Evolutionary conservation across 495 filamentous ascomycete genomes (phyloP).

Genomic region (Xylaria intraflava): DNA sequence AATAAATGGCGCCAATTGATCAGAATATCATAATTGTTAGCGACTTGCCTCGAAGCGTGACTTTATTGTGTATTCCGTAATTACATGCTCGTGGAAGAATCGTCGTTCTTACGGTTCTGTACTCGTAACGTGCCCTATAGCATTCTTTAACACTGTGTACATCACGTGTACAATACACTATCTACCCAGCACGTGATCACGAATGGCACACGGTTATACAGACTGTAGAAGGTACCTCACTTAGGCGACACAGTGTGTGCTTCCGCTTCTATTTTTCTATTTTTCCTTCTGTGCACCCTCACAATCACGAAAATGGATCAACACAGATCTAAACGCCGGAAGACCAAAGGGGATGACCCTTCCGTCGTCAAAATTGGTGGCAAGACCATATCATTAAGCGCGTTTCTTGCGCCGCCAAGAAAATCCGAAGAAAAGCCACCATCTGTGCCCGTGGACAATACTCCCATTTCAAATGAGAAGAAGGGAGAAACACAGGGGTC

Average conservation of each 20-base stretch:
- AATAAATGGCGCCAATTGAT: not conserved
- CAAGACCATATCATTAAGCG: slow-evolving; percentile 36
- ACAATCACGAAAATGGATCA: slow-evolving; percentile 19
- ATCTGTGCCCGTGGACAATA: not conserved
- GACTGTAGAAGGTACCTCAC: no score
- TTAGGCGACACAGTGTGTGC: no score
- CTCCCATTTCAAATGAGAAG: not conserved
- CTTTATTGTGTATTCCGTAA: no score
- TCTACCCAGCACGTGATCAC: no score
- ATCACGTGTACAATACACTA: no score
- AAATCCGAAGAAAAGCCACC: slow-evolving; percentile 20
- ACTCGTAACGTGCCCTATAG: no score
- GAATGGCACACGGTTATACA: no score
- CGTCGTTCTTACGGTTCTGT: no score
- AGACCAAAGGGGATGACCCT: slow-evolving; percentile 20
- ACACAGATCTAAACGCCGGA: slow-evolving; percentile 23
- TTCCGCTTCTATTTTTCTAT: no score
- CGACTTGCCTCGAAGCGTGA: not conserved
- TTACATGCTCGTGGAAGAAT: no score
- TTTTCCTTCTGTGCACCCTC: no score
- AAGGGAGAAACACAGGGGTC: slow-evolving; percentile 10
- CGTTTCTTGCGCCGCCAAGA: slow-evolving; percentile 29
- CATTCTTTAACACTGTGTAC: no score
- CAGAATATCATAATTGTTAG: not conserved
- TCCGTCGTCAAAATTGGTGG: slow-evolving; percentile 31